Base-by-base conservation (phyloP, 106 monocot genomes). In the Gastrodia elata region DNA sequence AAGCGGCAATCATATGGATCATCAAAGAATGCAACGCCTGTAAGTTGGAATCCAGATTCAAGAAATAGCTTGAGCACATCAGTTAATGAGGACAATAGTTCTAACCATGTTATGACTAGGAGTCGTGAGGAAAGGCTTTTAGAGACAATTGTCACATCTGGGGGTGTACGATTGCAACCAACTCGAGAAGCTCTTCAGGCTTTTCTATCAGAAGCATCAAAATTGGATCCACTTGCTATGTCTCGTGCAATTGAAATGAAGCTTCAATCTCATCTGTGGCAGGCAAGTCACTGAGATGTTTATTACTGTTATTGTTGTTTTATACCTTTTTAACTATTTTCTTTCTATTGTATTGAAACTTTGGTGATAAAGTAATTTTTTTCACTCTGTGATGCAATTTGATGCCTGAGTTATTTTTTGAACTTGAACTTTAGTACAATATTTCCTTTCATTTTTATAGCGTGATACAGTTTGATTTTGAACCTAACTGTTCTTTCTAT, bases 181-280 rank as follows among this genome's bases (percentile, higher is more conserved):
- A 98, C 98, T 75, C 93, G 98, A 43, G 98, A 98, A 76, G 91
- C 93, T 68, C 74, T 98, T 70, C 93, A 93, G 40, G 76, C 77
- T 44, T 98, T 98, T 80, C 81, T 98, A 9, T 22, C 73, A 6
- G 91, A 98, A 74, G 82, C 85, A 1, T 68, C 80, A 22, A 98
- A 91, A 76, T 37, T 98, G 79, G 90, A 91, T 85, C 73, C 84
- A 40, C 42, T 91, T 32, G 75, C 77, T 26, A 89, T 98, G 91
- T 85, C 87, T 74, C 84, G 64, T 71, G 91, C 91, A 56, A 64
- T 98, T 73, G 91, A 98, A 40, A 75, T 73, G 40, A 98, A 98
- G 73, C 83, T 98, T 32, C 93, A 93, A 15, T 98, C 98, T 68
- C 88, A 84, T 71, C 32, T 98, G 26, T 98, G 98, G 98, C 93